Evolutionary conservation across 2,329 filamentous ascomycete species (phyloP).

Genomic region (Fonsecaea multimorphosa): DNA sequence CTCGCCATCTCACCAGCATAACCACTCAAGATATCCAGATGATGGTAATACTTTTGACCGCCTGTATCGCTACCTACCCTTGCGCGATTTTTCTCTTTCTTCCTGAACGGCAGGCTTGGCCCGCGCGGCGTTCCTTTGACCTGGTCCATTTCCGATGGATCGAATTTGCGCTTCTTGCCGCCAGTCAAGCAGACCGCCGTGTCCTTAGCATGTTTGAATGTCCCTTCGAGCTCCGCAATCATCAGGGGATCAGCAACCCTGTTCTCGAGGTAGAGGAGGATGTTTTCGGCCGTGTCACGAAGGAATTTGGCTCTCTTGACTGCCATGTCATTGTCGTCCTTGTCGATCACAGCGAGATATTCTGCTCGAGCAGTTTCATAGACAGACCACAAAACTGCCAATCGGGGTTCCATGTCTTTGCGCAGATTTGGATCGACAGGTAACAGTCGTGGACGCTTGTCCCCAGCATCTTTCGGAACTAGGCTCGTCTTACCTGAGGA

Average conservation of each 20-base stretch:
- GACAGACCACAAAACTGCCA: conserved; percentile 41
- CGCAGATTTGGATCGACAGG: background rate
- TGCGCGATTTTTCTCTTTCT: background rate
- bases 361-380: conserved; percentile 49
- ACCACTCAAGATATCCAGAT: conserved; percentile 3
- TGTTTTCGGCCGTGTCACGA: conserved; percentile 53
- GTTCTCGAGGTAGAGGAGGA: conserved; percentile 44
- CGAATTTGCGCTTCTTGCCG: conserved; percentile 49
- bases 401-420: conserved; percentile 32
- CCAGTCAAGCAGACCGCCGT: conserved; percentile 47
- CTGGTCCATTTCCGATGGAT: conserved; percentile 33
- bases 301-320: conserved; percentile 48
- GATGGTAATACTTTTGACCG: background rate
- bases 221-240: conserved; percentile 44
- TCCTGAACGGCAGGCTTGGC: conserved; percentile 15
- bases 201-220: conserved; percentile 45
- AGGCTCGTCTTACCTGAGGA: background rate
- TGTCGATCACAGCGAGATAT: conserved; percentile 43
- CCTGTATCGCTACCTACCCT: background rate
- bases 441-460: background rate
- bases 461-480: background rate
- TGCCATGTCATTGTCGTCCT: conserved; percentile 39
- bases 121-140: conserved; percentile 22
- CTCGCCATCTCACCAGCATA: background rate
- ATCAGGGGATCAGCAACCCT: conserved; percentile 40